A percentile compares a stretch with the other conserved stretches of the same genome.
Evolutionary conservation across 73 alveolate genomes (phyloP).

Genomic region (Uronychia binucleata): DNA sequence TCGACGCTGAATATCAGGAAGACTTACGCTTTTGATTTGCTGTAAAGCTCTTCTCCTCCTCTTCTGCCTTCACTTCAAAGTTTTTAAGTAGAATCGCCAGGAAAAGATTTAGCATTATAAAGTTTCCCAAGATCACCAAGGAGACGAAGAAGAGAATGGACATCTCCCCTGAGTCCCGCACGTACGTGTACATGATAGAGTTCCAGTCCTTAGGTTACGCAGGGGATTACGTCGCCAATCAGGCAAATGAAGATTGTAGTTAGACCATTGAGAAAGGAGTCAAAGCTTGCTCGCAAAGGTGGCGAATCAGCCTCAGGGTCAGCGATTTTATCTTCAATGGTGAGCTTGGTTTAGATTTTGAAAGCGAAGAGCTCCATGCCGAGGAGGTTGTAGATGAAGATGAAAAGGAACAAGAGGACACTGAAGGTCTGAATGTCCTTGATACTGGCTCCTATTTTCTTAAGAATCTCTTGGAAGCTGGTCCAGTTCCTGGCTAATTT

Average conservation of each 20-base stretch:
- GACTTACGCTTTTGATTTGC: not conserved
- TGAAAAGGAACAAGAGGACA: conserved; percentile 33
- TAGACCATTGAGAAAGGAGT: conserved; percentile 37
- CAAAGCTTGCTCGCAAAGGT: conserved; percentile 44
- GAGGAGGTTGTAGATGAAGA: conserved; percentile 35
- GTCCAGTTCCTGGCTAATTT: conserved; percentile 54
- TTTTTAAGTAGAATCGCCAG: conserved; percentile 33
- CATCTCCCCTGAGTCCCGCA: conserved; percentile 4
- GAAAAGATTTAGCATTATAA: conserved; percentile 31
- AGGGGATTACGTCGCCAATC: conserved; percentile 41
- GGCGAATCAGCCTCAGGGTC: not conserved
- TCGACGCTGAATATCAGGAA: not conserved
- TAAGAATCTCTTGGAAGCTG: conserved; percentile 23
- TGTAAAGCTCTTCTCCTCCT: conserved; percentile 2
- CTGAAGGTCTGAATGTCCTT: conserved; percentile 40
- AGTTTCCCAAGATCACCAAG: conserved; percentile 30
- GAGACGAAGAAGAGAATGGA: conserved; percentile 16
- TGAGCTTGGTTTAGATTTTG: not conserved
- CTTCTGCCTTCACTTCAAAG: conserved; percentile 8
- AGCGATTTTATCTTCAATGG: not conserved
- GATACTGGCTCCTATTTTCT: conserved; percentile 13
- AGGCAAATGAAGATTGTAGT: conserved; percentile 38
- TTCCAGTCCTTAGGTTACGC: conserved; percentile 26
- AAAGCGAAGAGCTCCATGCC: conserved; percentile 59
- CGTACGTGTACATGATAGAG: conserved; percentile 22